A percentile compares a stretch with the other conserved stretches of the same genome.
Evolutionary conservation across 2,329 filamentous ascomycete genomes (phyloP).

Genomic region (Stromatinia cepivora): DNA sequence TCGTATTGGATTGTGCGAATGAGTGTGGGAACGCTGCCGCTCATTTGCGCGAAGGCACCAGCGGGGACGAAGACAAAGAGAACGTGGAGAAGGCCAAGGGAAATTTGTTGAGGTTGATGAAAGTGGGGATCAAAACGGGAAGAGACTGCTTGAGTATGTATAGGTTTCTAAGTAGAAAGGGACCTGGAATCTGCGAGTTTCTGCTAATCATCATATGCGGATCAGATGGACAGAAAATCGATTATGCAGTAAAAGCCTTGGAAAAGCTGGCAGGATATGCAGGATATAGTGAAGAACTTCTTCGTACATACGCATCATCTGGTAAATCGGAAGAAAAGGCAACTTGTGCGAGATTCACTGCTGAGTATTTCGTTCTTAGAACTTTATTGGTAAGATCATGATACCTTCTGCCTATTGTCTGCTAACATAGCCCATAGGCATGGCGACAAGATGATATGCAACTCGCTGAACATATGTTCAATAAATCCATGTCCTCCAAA

Average conservation of each 20-base stretch:
- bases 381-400: slow-evolving; percentile 54
- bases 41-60: background rate
- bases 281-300: slow-evolving; percentile 49
- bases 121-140: slow-evolving; percentile 65
- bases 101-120: slow-evolving; percentile 59
- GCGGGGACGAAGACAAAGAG: slow-evolving; percentile 19
- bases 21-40: slow-evolving; percentile 16
- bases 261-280: slow-evolving; percentile 65
- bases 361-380: slow-evolving; percentile 41
- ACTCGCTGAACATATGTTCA: slow-evolving; percentile 76
- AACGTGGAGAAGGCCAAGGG: slow-evolving; percentile 37
- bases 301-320: slow-evolving; percentile 41
- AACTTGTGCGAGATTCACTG: slow-evolving; percentile 37
- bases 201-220: background rate
- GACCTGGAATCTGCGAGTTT: background rate
- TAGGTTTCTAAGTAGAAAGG: rapidly evolving
- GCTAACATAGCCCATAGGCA: slow-evolving; percentile 50
- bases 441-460: slow-evolving; percentile 74
- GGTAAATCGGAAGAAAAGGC: slow-evolving; percentile 35
- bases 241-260: slow-evolving; percentile 60
- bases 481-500: slow-evolving; percentile 52
- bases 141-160: slow-evolving; percentile 60
- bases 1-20: slow-evolving; percentile 63
- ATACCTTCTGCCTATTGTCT: background rate
- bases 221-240: slow-evolving; percentile 47